Evolutionary conservation across 2,329 filamentous ascomycete species (phyloP).

Genomic region (Fusarium tjaetaba): DNA sequence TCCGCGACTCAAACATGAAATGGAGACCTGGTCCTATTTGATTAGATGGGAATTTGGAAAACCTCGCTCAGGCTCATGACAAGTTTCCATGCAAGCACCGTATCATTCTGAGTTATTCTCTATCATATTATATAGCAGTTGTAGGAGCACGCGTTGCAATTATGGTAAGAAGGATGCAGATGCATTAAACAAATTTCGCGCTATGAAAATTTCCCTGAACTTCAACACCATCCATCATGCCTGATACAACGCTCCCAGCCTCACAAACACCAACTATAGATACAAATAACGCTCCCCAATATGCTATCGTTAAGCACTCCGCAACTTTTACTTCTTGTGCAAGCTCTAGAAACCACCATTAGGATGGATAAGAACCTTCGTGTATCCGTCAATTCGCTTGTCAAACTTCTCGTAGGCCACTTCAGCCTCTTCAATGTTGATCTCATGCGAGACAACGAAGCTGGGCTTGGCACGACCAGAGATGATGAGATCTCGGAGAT

Average conservation of each 20-base stretch:
- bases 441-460: slow-evolving; percentile 73
- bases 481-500: slow-evolving; percentile 73
- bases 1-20: not conserved
- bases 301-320: not conserved
- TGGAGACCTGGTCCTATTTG: not conserved
- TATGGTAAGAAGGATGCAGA: not conserved
- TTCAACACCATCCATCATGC: not conserved
- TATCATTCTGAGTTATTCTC: not conserved
- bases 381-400: slow-evolving; percentile 72
- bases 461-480: slow-evolving; percentile 71
- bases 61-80: not conserved
- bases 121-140: not conserved
- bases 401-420: slow-evolving; percentile 73
- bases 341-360: slow-evolving; percentile 57
- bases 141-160: not conserved
- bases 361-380: slow-evolving; percentile 74
- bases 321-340: not conserved
- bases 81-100: not conserved
- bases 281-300: not conserved
- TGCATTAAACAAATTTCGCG: not conserved
- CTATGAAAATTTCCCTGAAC: not conserved
- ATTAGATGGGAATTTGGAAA: not conserved
- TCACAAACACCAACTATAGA: not conserved
- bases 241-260: not conserved
- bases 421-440: slow-evolving; percentile 69